Percentiles rank a stretch among this genome's conserved stretches.
phyloP scores from a whole-genome alignment of 345 rosid species.

The Aquilaria malaccensis region DNA sequence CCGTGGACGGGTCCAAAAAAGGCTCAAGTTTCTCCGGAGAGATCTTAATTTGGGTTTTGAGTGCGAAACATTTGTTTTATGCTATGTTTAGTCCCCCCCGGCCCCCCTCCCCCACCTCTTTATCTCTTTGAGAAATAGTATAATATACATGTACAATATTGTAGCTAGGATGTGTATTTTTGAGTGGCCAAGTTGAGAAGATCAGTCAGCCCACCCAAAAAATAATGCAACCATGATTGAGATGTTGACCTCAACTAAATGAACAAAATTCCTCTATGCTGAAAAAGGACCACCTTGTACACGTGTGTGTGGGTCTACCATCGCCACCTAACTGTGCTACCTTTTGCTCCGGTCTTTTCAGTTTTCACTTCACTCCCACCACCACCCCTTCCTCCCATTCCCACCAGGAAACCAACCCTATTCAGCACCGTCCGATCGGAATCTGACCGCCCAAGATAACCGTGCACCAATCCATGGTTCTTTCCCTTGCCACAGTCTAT shows the following conservation, averaged over 20 bases:
- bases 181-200: conserved; percentile 20
- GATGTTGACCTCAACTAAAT: conserved; percentile 46
- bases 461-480: neutral
- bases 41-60: conserved; percentile 16
- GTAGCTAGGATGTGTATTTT: neutral
- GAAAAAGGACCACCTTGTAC: conserved; percentile 32
- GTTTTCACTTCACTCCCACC: neutral
- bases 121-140: conserved; percentile 8
- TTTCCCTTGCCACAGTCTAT: neutral
- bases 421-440: conserved; percentile 4
- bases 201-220: conserved; percentile 24
- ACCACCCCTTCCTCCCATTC: neutral
- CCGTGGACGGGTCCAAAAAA: conserved; percentile 22
- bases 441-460: neutral
- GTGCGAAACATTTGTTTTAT: conserved; percentile 32
- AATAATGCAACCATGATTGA: conserved; percentile 60
- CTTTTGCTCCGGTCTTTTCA: conserved; percentile 8
- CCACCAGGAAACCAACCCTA: neutral
- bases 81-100: conserved; percentile 8
- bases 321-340: conserved; percentile 26
- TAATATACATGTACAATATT: neutral
- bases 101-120: neutral
- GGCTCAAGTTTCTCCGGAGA: conserved; percentile 1
- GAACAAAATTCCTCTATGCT: conserved; percentile 26
- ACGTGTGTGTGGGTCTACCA: conserved; percentile 48